Conservation (phyloP, 2,329 filamentous ascomycete genomes). For the Coniosporium tulheliwenetii region DNA sequence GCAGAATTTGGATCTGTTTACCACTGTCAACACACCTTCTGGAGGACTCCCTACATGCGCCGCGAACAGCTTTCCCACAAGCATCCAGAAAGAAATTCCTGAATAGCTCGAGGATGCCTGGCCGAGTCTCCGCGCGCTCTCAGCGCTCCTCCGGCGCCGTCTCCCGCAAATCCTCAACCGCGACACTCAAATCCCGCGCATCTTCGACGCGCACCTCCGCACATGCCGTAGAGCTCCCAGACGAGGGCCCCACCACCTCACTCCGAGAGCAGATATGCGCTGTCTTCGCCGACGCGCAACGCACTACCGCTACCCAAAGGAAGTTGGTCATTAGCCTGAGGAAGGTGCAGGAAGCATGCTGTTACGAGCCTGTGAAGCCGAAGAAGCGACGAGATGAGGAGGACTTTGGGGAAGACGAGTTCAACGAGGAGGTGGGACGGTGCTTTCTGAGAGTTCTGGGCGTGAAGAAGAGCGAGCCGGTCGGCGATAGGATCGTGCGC, state of each 20-base stretch:
- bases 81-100: not conserved
- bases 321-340: constrained; percentile 78
- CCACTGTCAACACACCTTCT: too few relatives aligned
- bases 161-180: constrained; percentile 25
- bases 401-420: constrained; percentile 70
- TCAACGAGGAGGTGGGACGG: constrained; percentile 72
- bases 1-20: too few relatives aligned
- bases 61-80: too few relatives aligned
- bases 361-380: constrained; percentile 34
- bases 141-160: constrained; percentile 19
- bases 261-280: constrained; percentile 58
- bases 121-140: constrained; percentile 26
- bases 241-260: constrained; percentile 54
- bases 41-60: too few relatives aligned
- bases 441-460: constrained; percentile 70
- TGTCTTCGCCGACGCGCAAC: constrained; percentile 51
- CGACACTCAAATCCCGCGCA: constrained; percentile 22
- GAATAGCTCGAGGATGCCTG: constrained; percentile 24
- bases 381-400: constrained; percentile 39
- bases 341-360: constrained; percentile 79
- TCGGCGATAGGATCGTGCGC: constrained; percentile 69
- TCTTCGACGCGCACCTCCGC: constrained; percentile 24
- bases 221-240: constrained; percentile 36
- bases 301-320: constrained; percentile 75
- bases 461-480: constrained; percentile 81